Evolutionary conservation across 495 filamentous ascomycete species (phyloP).

Genomic region (Podospora tetraspora): DNA sequence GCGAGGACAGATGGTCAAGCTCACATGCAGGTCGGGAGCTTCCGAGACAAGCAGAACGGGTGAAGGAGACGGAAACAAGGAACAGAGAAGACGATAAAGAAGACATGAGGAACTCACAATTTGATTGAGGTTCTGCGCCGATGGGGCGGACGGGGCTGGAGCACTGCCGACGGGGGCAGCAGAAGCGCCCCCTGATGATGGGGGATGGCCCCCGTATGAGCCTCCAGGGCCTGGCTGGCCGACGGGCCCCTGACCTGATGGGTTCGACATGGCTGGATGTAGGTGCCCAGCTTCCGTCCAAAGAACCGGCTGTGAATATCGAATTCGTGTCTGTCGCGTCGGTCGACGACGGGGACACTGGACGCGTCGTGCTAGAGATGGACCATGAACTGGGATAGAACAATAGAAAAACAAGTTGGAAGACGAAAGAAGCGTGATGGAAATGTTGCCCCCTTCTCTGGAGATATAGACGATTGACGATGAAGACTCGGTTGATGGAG

Average conservation of each 20-base stretch:
- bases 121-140: slow-evolving; percentile 87
- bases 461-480: not conserved
- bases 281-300: not conserved
- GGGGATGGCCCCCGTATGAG: slow-evolving; percentile 23
- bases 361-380: not conserved
- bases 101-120: slow-evolving; percentile 55
- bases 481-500: not conserved
- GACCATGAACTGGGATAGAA: not conserved
- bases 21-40: not conserved
- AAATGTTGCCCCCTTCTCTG: not conserved
- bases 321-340: not conserved
- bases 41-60: not conserved
- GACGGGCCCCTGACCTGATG: not conserved
- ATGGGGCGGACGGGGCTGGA: slow-evolving; percentile 42
- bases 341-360: not conserved
- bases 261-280: not conserved
- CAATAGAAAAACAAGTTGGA: not conserved
- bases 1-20: not conserved
- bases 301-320: not conserved
- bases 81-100: slow-evolving; percentile 4
- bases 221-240: slow-evolving; percentile 3
- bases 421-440: not conserved
- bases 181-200: slow-evolving; percentile 26
- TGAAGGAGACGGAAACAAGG: not conserved
- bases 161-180: slow-evolving; percentile 16